Evolutionary conservation across 257 asterid species (phyloP).

Genomic region (Lycium ferocissimum): DNA sequence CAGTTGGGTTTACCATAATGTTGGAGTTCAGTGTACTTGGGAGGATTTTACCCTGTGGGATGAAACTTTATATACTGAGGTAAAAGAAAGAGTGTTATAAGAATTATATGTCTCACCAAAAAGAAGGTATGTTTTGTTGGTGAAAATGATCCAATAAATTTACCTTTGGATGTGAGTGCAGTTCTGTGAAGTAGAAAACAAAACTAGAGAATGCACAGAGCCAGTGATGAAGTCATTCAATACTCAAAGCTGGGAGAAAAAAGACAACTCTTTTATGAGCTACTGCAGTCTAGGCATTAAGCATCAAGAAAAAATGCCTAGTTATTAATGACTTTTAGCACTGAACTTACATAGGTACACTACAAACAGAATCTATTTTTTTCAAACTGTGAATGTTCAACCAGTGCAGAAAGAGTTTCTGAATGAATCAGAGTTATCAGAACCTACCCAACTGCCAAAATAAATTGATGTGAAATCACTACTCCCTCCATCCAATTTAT

Average conservation of each 20-base stretch:
- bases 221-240: constrained; percentile 15
- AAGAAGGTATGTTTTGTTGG: background rate
- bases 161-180: constrained; percentile 19
- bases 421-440: background rate
- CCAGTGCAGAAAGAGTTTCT: background rate
- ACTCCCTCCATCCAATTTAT: background rate
- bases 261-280: constrained; percentile 14
- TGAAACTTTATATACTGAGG: background rate
- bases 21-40: background rate
- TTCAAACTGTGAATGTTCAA: background rate
- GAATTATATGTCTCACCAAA: background rate
- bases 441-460: background rate
- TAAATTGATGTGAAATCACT: background rate
- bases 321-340: background rate
- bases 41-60: no score
- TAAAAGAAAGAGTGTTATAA: background rate
- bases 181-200: background rate
- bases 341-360: background rate
- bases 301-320: background rate
- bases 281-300: background rate
- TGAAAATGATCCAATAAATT: background rate
- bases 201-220: constrained; percentile 7
- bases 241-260: constrained; percentile 21
- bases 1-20: background rate
- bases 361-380: background rate